Evolutionary conservation across 83 land plant genomes (phyloP).

Genomic region (Picea abies): DNA sequence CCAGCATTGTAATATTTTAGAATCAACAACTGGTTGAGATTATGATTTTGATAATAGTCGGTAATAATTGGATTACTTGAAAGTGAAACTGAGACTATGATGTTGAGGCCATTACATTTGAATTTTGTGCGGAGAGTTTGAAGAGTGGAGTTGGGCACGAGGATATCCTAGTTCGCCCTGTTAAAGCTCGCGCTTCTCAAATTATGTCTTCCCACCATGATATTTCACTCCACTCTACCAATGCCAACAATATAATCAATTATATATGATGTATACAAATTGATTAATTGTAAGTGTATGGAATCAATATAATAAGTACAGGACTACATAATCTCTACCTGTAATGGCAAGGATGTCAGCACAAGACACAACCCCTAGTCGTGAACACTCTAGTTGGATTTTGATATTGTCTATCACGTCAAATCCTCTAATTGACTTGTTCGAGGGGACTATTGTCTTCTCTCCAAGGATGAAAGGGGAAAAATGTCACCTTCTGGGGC

Average conservation of each 20-base stretch:
- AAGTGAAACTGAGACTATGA: constrained; percentile 43
- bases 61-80: constrained; percentile 32
- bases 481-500: no score
- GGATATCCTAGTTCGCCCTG: constrained; percentile 46
- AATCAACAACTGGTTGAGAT: no score
- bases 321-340: constrained; percentile 40
- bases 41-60: no score
- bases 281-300: no score
- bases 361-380: no score
- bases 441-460: no score
- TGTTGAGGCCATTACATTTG: constrained; percentile 42
- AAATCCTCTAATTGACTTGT: no score
- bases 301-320: constrained; percentile 15
- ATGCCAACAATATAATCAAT: background rate
- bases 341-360: constrained; percentile 45
- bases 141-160: constrained; percentile 57
- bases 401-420: no score
- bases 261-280: no score
- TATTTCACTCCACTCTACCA: constrained; percentile 64
- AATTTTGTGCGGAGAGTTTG: constrained; percentile 47
- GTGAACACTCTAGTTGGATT: no score
- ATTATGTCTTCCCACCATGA: constrained; percentile 33
- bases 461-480: no score
- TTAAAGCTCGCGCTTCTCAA: constrained; percentile 43
- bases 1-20: no score